These are phyloP conservation scores for Powellomyces hirtus DNA, from an alignment of 192 early-diverging fungal species.

Conservation along the genomic window DNA sequence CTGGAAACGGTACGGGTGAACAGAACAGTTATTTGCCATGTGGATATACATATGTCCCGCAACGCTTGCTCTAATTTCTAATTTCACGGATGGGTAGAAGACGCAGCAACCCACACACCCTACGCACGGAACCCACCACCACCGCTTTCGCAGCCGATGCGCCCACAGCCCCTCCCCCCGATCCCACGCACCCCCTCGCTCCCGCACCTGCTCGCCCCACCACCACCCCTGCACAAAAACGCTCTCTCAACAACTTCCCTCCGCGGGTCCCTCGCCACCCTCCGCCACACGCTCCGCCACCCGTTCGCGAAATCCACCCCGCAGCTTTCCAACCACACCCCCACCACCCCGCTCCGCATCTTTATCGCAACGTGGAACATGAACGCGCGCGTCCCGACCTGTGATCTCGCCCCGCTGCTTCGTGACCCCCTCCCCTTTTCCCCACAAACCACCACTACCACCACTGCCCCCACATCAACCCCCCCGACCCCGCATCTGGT, in stretches of 20 bases:
- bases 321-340: background rate
- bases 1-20: too few relatives aligned
- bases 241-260: background rate
- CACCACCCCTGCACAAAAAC: too few relatives aligned
- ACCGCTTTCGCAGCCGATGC: too few relatives aligned
- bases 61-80: too few relatives aligned
- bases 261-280: background rate
- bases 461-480: background rate
- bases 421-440: background rate
- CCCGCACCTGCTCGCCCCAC: too few relatives aligned
- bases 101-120: too few relatives aligned
- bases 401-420: background rate
- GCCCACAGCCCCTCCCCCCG: too few relatives aligned
- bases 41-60: too few relatives aligned
- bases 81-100: too few relatives aligned
- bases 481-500: slow-evolving; percentile 27
- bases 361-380: slow-evolving; percentile 48
- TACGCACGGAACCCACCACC: too few relatives aligned
- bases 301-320: background rate
- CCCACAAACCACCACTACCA: background rate
- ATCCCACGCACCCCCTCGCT: too few relatives aligned
- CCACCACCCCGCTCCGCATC: slow-evolving; percentile 9
- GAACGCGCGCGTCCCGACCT: slow-evolving; percentile 29
- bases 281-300: background rate
- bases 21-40: too few relatives aligned